Base-by-base conservation (phyloP, 768 basidiomycete species). In the Psilocybe subaeruginosa region DNA sequence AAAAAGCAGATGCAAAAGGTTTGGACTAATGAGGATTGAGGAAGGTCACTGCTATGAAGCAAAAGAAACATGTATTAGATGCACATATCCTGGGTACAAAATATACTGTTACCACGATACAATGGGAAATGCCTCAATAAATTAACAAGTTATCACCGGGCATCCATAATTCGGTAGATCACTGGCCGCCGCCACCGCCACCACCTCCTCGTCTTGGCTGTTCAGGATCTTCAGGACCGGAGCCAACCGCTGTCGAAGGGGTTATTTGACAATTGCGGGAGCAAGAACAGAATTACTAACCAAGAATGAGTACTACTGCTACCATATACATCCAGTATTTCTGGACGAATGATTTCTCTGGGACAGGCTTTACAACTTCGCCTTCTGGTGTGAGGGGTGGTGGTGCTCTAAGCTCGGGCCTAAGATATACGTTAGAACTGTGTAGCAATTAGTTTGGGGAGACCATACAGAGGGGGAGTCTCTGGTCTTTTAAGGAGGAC, bases 301-400 rank as follows among this genome's bases (percentile, higher is more conserved):
- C 56, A 16, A 90, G 68, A 47, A 86, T 83, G 16, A 90, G 69
- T 8, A 89, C 72, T 47, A 84, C 72, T 3, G 86, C 80, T 45
- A 81, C 76, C 39, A 93, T 83, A 67, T 94, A 95, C 73, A 95
- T 79, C 95, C 95, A 96, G 73, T 96, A 96, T 72, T 95, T 95
- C 69, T 93, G 90, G 45, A 95, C 59, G 73, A 95, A 93, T 9
- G 86, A 77, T 73, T 94, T 91, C 69, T 96, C 92, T 0, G 83
- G 81, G 35, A 77, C 71, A 0, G 87, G 83, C 59, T 79, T 71
- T 23, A 90, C 77, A 17, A 85, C 82, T 68, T 86, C 82, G 49
- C 92, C 92, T 68, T 89, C 79, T 14, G 84, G 75, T 8, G 85
- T 86, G 23, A 93, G 72, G 4, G 85, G 86, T 8, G 89, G 90